A percentile compares a stretch with the other conserved stretches of the same genome.
Conservation (phyloP, 1,284 basidiomycete genomes). For the Ceratobasidium sp. region DNA sequence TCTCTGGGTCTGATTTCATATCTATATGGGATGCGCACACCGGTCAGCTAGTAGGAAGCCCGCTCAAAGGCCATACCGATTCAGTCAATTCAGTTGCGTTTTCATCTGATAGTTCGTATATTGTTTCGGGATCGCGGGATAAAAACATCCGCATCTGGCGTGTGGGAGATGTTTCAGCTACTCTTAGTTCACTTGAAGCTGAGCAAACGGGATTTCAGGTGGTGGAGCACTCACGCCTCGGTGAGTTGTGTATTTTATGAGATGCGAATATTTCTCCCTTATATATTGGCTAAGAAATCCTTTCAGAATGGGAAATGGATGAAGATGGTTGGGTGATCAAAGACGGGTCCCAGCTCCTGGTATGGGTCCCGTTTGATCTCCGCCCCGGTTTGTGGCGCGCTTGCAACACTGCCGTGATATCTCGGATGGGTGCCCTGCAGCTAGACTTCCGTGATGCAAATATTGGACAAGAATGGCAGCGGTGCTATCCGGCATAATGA, state of each 20-base stretch:
- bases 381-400: no score
- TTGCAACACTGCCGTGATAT: no score
- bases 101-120: background rate
- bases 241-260: no score
- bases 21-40: constrained; percentile 26
- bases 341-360: constrained; percentile 5
- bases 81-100: background rate
- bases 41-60: constrained; percentile 1
- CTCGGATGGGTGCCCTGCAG: no score
- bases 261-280: no score
- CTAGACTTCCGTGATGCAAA: background rate
- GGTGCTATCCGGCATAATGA: background rate
- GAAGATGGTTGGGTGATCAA: constrained; percentile 18
- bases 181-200: no score
- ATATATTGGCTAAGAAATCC: no score
- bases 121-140: background rate
- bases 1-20: no score
- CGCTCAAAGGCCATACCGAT: constrained; percentile 6
- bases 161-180: no score
- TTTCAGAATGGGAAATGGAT: background rate
- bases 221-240: no score
- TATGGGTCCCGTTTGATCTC: constrained; percentile 12
- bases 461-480: background rate
- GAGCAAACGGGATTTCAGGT: no score
- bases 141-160: no score